Percentiles rank a stretch among this genome's conserved stretches.
Evolutionary conservation across 140 eudicot genomes (phyloP).

Genomic region (Bidens hawaiensis): DNA sequence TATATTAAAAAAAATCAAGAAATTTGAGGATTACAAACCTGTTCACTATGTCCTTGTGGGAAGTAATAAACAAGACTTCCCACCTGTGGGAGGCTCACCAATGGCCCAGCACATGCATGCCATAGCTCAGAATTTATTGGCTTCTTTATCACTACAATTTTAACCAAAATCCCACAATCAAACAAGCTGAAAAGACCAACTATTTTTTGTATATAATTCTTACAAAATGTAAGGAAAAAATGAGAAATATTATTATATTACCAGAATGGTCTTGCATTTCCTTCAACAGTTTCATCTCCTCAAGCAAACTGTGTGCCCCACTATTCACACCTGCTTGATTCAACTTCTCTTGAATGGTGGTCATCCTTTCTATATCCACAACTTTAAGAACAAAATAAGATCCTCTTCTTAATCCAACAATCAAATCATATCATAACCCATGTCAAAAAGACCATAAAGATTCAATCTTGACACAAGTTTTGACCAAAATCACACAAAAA

Average conservation of each 20-base stretch:
- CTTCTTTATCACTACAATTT: slow-evolving; percentile 34
- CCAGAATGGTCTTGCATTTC: slow-evolving; percentile 95
- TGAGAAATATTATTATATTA: too few species aligned
- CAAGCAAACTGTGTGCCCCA: slow-evolving; percentile 59
- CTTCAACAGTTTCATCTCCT: slow-evolving; percentile 79
- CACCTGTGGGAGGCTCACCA: slow-evolving; percentile 85
- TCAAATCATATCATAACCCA: too few species aligned
- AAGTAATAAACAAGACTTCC: slow-evolving; percentile 97
- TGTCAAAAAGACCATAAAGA: too few species aligned
- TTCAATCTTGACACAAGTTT: too few species aligned
- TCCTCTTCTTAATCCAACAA: too few species aligned
- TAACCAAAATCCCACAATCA: neutral
- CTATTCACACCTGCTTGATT: slow-evolving; percentile 48
- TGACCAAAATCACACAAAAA: too few species aligned
- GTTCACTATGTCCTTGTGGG: slow-evolving; percentile 99
- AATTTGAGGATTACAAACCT: slow-evolving; percentile 42
- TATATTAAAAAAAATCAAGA: neutral
- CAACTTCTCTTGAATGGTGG: slow-evolving; percentile 55
- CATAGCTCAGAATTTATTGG: slow-evolving; percentile 86
- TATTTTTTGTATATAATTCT: neutral
- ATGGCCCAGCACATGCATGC: slow-evolving; percentile 99
- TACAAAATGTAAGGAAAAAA: slow-evolving; percentile 3
- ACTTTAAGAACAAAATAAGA: neutral
- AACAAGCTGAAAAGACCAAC: neutral
- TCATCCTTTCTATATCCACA: slow-evolving; percentile 25